Evolutionary conservation across 2,329 filamentous ascomycete genomes (phyloP).

Genomic region (Aspergillus flavus): DNA sequence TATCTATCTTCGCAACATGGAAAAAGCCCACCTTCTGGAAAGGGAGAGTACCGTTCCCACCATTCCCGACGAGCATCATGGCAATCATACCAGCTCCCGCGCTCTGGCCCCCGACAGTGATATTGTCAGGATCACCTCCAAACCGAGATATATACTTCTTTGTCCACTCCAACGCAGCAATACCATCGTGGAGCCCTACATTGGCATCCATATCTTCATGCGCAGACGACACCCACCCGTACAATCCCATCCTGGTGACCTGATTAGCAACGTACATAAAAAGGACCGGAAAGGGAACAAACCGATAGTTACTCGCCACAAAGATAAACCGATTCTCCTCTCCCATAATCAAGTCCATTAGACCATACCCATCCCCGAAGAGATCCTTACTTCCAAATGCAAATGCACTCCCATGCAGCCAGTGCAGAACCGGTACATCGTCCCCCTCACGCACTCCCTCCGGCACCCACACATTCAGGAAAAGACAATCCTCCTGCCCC

Average conservation of each 20-base stretch:
- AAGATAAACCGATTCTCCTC: background rate
- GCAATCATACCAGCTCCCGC: constrained; percentile 1
- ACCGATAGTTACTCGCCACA: constrained; percentile 1
- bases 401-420: constrained; percentile 1
- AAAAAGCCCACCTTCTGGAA: background rate
- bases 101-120: constrained; percentile 3
- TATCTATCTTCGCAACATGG: background rate
- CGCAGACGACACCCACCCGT: background rate
- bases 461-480: constrained; percentile 4
- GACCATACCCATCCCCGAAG: background rate
- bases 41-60: background rate
- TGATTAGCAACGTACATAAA: background rate
- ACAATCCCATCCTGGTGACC: background rate
- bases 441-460: background rate
- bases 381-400: constrained; percentile 6
- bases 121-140: constrained; percentile 3
- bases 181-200: constrained; percentile 3
- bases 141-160: constrained; percentile 6
- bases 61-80: constrained; percentile 5
- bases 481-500: constrained; percentile 6
- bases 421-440: constrained; percentile 1
- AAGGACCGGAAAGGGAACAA: background rate
- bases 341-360: background rate
- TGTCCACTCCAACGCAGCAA: constrained; percentile 8
- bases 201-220: constrained; percentile 6